Evolutionary conservation across 2,329 filamentous ascomycete species (phyloP), one percentile per base, ranked within the genome.

Genomic region (Trichothecium sympodiale): DNA sequence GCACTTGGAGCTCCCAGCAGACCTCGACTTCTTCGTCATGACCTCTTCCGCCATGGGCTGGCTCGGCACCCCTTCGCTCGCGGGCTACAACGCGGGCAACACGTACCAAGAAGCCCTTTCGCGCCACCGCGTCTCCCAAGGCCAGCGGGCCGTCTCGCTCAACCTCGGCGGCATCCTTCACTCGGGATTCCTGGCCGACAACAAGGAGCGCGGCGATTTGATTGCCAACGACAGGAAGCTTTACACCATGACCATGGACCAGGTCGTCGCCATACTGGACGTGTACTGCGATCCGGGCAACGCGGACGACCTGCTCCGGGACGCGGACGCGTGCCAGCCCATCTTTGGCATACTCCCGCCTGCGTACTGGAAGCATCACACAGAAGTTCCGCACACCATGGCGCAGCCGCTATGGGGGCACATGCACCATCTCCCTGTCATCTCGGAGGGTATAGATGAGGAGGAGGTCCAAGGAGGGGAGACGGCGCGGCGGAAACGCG

Each of bases 81-180:
- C 50, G 29, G 57, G 56, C 37, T 64, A 64, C 3, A 38, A 35
- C n/a, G 33, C 41, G 5, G 60, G 49, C 16, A 60, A 60, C 41
- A 41, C 43, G 17, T 61, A 52, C 44, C 39, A 56, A 26, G 53
- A 59, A 32, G 46, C 49, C 4, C 46, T 62, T 10, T 50, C 45
- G 29, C 43, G 47, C 7, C 50, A 53, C 27, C 38, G 45, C 8
- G 25, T 28, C 2, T 23, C 34, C 5, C 29, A 13, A 6, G 29
- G 29, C 6, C 29, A 30, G 29, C 5, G 35, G 3, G 45, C 25
- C 2, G 32, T 35, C 0, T 29, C 37, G 4, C 34, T 47, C n/a
- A 37, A 47, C 34, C 9, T 48, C 0, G 41, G 40, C 3, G 36
- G 34, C 14, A 29, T 48, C 12, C 30, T 39, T 13, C 35, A 40